These are phyloP conservation scores for Paracamarosporium sp. DNA, from an alignment of 2,329 filamentous ascomycete genomes.

Conservation along the genomic window DNA sequence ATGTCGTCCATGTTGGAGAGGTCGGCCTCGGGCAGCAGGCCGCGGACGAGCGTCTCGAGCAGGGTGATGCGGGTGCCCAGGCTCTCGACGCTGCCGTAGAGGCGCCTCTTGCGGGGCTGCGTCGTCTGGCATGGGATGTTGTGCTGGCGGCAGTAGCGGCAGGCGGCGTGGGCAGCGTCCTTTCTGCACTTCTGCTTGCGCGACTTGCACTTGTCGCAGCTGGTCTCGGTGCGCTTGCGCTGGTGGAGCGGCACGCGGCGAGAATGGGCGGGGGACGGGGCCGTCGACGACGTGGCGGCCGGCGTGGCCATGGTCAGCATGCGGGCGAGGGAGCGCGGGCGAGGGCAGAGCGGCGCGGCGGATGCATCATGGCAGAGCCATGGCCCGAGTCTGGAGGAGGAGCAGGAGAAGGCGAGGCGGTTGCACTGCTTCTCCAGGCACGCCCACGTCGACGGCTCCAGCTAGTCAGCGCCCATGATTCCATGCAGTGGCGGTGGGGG, in stretches of 20 bases:
- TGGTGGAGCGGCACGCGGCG: constrained; percentile 52
- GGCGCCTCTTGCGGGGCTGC: constrained; percentile 53
- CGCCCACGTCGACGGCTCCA: background rate
- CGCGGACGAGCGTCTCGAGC: constrained; percentile 54
- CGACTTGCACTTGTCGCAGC: constrained; percentile 56
- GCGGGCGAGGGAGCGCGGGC: background rate
- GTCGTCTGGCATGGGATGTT: constrained; percentile 53
- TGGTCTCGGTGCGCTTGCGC: constrained; percentile 54
- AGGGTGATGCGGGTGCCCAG: constrained; percentile 49
- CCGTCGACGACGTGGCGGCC: constrained; percentile 17
- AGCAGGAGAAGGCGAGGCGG: background rate
- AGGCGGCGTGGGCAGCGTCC: constrained; percentile 46
- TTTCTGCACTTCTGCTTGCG: constrained; percentile 56
- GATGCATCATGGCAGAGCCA: constrained; percentile 3
- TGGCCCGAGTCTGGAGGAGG: background rate
- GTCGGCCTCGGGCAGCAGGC: constrained; percentile 52
- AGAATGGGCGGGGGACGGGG: constrained; percentile 31
- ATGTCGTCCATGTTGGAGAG: constrained; percentile 51
- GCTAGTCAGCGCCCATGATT: constrained; percentile 3
- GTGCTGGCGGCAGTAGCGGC: constrained; percentile 52
- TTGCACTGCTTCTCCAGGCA: background rate
- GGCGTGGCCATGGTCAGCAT: constrained; percentile 6
- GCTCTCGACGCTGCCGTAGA: constrained; percentile 53
- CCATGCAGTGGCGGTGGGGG: constrained; percentile 1
- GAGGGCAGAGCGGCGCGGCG: background rate